phyloP scores from a whole-genome alignment of 192 early-diverging fungal genomes.

The Lobosporangium transversale region DNA sequence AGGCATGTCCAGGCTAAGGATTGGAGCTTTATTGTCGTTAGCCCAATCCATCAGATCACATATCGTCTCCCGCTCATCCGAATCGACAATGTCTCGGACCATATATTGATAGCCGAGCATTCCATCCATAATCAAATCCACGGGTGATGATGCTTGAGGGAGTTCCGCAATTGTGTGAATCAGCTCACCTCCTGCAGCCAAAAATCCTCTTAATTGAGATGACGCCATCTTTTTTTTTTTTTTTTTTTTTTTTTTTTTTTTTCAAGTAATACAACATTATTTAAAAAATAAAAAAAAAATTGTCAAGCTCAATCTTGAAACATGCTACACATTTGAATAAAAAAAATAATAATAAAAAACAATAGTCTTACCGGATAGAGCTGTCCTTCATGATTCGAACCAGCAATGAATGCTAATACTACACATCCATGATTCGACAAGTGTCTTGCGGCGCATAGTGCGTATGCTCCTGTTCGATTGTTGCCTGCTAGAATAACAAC shows the following conservation, averaged over 20 bases:
- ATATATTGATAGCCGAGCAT: conserved; percentile 70
- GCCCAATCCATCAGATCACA: conserved; percentile 77
- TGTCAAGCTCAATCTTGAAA: no score
- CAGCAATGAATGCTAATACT: conserved; percentile 64
- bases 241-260: no score
- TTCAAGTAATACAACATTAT: no score
- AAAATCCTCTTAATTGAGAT: conserved; percentile 37
- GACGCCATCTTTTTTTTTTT: conserved; percentile 22
- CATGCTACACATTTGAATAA: neutral
- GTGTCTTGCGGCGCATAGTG: conserved; percentile 77
- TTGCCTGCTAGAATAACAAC: conserved; percentile 82
- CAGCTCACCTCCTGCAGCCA: conserved; percentile 62
- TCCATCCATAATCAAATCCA: conserved; percentile 81
- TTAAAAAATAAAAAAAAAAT: no score
- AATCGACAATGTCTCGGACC: conserved; percentile 61
- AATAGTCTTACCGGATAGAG: conserved; percentile 57
- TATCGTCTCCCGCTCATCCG: conserved; percentile 54
- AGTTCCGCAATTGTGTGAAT: conserved; percentile 60
- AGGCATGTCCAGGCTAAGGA: conserved; percentile 76
- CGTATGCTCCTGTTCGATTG: conserved; percentile 77
- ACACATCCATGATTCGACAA: conserved; percentile 81
- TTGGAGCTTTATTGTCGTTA: conserved; percentile 69
- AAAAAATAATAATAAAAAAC: neutral
- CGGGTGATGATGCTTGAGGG: conserved; percentile 62
- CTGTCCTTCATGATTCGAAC: conserved; percentile 51